phyloP scores from a whole-genome alignment of 305 asterid species.

The Plantago coronopus region DNA sequence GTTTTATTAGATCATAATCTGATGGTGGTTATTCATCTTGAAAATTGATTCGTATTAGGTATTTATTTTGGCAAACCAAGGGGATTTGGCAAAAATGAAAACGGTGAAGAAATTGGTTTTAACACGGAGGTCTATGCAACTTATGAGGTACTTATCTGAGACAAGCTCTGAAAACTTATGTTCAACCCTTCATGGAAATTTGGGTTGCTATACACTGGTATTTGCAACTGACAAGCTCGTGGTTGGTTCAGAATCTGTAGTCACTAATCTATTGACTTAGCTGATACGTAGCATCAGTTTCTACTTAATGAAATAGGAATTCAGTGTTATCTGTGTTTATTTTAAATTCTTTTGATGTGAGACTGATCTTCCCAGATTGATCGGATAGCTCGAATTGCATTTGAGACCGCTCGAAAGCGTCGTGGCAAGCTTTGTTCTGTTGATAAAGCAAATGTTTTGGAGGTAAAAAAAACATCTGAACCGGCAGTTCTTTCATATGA shows the following conservation, averaged over 20 bases:
- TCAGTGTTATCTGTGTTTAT: conserved; percentile 3
- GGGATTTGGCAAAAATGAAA: conserved; percentile 67
- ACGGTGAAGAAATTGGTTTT: conserved; percentile 86
- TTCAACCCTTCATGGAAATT: not conserved
- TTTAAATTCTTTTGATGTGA: conserved; percentile 15
- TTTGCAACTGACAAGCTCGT: not conserved
- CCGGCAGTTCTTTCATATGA: conserved; percentile 8
- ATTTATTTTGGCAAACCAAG: conserved; percentile 96
- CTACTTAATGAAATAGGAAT: not conserved
- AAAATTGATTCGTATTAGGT: conserved; percentile 37
- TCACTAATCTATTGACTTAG: not conserved
- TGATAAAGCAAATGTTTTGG: conserved; percentile 97
- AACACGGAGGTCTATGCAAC: conserved; percentile 90
- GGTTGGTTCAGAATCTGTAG: conserved; percentile 8
- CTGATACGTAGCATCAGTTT: not conserved
- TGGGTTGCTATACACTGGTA: conserved; percentile 4
- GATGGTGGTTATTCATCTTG: conserved; percentile 5
- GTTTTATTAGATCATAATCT: conserved; percentile 4
- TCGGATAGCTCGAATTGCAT: conserved; percentile 93
- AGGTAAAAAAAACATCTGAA: conserved; percentile 43
- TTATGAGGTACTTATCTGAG: conserved; percentile 55
- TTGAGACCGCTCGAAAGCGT: conserved; percentile 87
- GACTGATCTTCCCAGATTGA: conserved; percentile 57
- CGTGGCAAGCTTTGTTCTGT: conserved; percentile 87
- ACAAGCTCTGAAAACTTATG: not conserved